Conservation (phyloP, 306 rosid genomes). For the Macrotyloma uniflorum region DNA sequence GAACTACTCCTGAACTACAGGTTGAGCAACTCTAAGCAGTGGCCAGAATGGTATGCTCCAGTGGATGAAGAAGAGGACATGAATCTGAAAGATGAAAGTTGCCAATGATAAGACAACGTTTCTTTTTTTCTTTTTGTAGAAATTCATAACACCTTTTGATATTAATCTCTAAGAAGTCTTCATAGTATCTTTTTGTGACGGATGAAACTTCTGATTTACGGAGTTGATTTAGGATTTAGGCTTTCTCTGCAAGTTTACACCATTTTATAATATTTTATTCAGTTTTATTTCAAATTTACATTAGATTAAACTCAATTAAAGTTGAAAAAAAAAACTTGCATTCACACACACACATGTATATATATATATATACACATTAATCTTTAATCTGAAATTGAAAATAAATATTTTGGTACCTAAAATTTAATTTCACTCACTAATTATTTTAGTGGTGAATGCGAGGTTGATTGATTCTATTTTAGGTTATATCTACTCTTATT, state of each 20-base stretch:
- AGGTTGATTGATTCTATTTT: too few relatives aligned
- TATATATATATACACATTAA: too few relatives aligned
- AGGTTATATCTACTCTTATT: too few relatives aligned
- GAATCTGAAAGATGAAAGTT: conserved; percentile 62
- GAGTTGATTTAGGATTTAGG: not conserved
- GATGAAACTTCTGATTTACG: not conserved
- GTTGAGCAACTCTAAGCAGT: conserved; percentile 72
- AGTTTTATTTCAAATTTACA: not conserved
- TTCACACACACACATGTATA: too few relatives aligned
- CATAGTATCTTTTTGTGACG: not conserved
- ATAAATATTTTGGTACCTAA: too few relatives aligned
- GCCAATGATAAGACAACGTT: not conserved
- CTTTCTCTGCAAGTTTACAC: not conserved
- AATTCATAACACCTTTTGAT: not conserved
- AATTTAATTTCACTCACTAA: too few relatives aligned
- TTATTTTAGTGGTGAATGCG: too few relatives aligned
- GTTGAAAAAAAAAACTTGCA: too few relatives aligned
- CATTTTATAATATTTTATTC: not conserved
- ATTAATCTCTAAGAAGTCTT: not conserved
- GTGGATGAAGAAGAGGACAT: conserved; percentile 85
- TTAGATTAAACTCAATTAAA: not conserved
- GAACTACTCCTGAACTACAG: conserved; percentile 83
- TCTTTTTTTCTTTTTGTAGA: too few relatives aligned
- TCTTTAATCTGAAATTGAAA: too few relatives aligned
- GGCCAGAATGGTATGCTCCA: conserved; percentile 79